A percentile compares a stretch with the other conserved stretches of the same genome.
Evolutionary conservation across 2,329 filamentous ascomycete genomes (phyloP).

Genomic region (Huntiella abstrusa): DNA sequence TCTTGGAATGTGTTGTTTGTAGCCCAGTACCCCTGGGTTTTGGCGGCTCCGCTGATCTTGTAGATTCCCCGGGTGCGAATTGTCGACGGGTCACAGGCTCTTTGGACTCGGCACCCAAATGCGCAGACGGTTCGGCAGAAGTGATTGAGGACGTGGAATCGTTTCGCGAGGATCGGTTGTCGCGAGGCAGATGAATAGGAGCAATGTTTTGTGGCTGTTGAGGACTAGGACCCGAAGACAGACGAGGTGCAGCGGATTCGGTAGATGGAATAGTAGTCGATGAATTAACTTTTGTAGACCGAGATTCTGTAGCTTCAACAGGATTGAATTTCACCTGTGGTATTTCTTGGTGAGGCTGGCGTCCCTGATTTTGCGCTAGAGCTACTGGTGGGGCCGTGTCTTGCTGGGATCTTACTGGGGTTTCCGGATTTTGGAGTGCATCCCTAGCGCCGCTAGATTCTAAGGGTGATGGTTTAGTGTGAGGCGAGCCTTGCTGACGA

Average conservation of each 20-base stretch:
- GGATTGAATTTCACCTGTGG: not conserved
- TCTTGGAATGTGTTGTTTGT: too few species aligned
- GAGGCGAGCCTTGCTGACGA: slow-evolving; percentile 19
- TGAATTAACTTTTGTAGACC: too few species aligned
- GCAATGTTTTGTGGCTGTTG: not conserved
- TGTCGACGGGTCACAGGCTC: too few species aligned
- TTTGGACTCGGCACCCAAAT: too few species aligned
- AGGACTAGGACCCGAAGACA: slow-evolving; percentile 3
- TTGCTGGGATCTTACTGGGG: slow-evolving; percentile 7
- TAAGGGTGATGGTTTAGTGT: slow-evolving; percentile 1
- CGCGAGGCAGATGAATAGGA: too few species aligned
- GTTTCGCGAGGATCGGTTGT: too few species aligned
- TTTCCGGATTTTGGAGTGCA: slow-evolving; percentile 1
- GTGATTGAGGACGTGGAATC: too few species aligned
- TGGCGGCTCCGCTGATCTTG: too few species aligned
- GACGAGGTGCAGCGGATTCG: not conserved
- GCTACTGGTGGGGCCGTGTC: slow-evolving; percentile 4
- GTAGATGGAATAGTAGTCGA: not conserved
- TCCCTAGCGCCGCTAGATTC: slow-evolving; percentile 5
- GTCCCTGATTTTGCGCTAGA: slow-evolving; percentile 7
- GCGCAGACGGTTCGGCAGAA: too few species aligned
- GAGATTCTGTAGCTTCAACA: not conserved
- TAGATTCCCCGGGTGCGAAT: too few species aligned
- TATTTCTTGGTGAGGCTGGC: not conserved
- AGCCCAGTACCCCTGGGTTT: too few species aligned